Conservation (phyloP, 2,329 filamentous ascomycete genomes). For the Penicillium sp. region DNA sequence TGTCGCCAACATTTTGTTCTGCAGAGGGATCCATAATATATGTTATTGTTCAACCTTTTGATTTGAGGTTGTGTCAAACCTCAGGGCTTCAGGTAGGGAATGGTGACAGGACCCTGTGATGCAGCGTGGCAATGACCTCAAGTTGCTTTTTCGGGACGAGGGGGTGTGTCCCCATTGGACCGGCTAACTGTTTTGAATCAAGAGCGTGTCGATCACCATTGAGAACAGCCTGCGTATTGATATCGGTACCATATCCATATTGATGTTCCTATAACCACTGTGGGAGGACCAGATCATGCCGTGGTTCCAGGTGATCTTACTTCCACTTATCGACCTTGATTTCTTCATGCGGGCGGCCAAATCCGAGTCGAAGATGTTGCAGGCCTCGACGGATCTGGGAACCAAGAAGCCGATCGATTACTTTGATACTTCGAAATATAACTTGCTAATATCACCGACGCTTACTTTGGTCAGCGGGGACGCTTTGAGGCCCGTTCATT, state of each 20-base stretch:
- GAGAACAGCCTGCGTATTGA: not conserved
- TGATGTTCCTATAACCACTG: not conserved
- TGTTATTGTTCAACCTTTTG: not conserved
- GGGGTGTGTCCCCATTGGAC: slow-evolving; percentile 7
- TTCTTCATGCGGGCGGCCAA: slow-evolving; percentile 6
- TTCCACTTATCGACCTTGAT: slow-evolving; percentile 6
- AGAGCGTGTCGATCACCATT: slow-evolving; percentile 12
- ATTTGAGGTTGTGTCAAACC: not conserved
- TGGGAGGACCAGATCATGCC: slow-evolving; percentile 20
- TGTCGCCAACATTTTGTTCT: not conserved
- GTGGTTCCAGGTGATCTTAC: slow-evolving; percentile 21
- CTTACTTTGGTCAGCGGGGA: not conserved
- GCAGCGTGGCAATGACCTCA: slow-evolving; percentile 12
- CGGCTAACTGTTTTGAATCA: not conserved
- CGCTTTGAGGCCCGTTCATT: not conserved
- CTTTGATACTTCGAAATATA: not conserved
- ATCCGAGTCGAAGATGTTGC: not conserved
- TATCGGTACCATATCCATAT: not conserved
- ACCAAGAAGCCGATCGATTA: not conserved
- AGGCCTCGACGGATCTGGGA: not conserved
- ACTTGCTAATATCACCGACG: not conserved
- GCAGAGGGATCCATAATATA: slow-evolving; percentile 15
- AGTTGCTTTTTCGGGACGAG: not conserved
- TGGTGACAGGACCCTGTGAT: slow-evolving; percentile 26
- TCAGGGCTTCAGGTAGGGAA: slow-evolving; percentile 14